Evolutionary conservation across 2,329 filamentous ascomycete species (phyloP), one percentile per base, ranked within the genome.

Genomic region (Cadophora sp.): DNA sequence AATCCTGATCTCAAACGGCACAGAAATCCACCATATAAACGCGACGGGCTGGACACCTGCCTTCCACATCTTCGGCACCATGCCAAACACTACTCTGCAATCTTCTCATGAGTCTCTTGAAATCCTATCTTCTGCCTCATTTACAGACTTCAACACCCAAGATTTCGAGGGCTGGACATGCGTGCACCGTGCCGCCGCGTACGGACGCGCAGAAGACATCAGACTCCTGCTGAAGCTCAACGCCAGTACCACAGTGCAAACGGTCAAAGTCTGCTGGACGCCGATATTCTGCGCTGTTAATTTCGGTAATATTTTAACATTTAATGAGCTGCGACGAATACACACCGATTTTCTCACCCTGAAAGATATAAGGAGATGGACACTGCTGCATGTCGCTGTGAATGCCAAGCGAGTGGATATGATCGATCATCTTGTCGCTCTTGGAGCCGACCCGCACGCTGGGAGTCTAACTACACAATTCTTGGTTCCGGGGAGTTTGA

Each of bases 151-250:
- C 27, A 16, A 67, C 47, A 36, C 36, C 16, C 60, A 64, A 45
- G 65, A 67, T 41, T 9, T 2, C 1, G 51, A 51, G 1, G 59
- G 65, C 16, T 64, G 59, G 59, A 59, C 60, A 13, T 36, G 30
- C 39, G 39, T 63, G 59, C 59, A 63, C 43, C 51, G 65, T 27
- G 65, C 65, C 3, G 51, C 53, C 2, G 64, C 55, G 16, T 67
- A 59, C 36, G 65, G 61, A 11, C 47, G 6, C 9, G 51, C 65
- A 6, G 39, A 16, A 2, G 53, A 67, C 20, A 56, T 67, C 16
- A 22, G 22, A 5, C 5, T 20, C 9, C 16, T 61, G 20, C 3
- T 33, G 5, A 33, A 30, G 30, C 22, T 43, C 4, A 20, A 30
- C 13, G 36, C 36, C 3, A 33, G 41, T 5, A 13, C 41, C 27